Conservation (phyloP, 805 yeast species). For the Nakazawaea anatomiae region DNA sequence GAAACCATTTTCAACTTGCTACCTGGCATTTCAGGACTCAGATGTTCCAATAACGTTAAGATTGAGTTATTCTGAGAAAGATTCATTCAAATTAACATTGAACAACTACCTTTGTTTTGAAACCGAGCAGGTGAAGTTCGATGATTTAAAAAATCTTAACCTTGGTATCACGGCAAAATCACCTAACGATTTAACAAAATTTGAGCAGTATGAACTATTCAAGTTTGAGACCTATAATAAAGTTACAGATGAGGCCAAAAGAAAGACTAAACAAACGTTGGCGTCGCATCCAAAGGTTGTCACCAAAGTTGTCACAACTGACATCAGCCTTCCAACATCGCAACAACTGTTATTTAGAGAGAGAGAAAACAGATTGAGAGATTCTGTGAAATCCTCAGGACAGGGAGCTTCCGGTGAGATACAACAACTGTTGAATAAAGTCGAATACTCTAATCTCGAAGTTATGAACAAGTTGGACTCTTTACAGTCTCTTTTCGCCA, state of each 20-base stretch:
- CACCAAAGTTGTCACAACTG: slow-evolving; percentile 26
- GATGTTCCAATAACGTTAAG: slow-evolving; percentile 68
- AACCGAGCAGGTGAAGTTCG: slow-evolving; percentile 48
- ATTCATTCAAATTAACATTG: slow-evolving; percentile 56
- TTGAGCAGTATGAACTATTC: slow-evolving; percentile 63
- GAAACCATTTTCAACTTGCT: slow-evolving; percentile 48
- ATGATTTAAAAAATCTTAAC: slow-evolving; percentile 29
- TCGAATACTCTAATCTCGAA: slow-evolving; percentile 3
- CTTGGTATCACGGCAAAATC: slow-evolving; percentile 52
- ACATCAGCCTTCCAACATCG: background rate
- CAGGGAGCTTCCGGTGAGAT: background rate
- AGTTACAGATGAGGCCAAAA: slow-evolving; percentile 44
- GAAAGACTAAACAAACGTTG: slow-evolving; percentile 48
- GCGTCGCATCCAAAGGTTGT: slow-evolving; percentile 40
- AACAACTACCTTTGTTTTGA: slow-evolving; percentile 69
- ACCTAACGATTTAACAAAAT: slow-evolving; percentile 23
- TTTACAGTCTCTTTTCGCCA: background rate
- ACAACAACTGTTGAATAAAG: background rate
- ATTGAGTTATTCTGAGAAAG: slow-evolving; percentile 44
- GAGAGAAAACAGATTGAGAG: slow-evolving; percentile 16
- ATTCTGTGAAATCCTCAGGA: background rate
- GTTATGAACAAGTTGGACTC: slow-evolving; percentile 7
- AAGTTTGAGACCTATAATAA: slow-evolving; percentile 50
- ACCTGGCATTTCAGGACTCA: slow-evolving; percentile 56
- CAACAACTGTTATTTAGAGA: slow-evolving; percentile 12